Conservation (phyloP, 495 filamentous ascomycete species). For the Aspergillus avenaceus region DNA sequence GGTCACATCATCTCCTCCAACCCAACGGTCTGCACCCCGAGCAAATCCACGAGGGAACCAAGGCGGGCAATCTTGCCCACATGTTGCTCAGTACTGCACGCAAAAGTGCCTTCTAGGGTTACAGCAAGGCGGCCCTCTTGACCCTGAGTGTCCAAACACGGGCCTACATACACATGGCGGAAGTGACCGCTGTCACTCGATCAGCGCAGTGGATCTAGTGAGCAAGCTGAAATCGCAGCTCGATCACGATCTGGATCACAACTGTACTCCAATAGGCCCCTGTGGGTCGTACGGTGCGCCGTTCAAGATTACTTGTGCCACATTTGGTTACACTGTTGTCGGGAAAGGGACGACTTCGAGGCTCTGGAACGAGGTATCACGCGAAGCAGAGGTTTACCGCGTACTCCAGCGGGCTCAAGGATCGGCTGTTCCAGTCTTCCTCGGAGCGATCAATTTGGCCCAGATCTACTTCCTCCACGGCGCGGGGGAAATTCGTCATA, state of each 20-base stretch:
- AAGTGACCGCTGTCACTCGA: not conserved
- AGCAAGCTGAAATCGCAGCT: not conserved
- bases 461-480: not conserved
- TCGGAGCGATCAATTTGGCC: not conserved
- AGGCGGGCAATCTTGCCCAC: conserved; percentile 3
- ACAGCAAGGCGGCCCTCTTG: conserved; percentile 26
- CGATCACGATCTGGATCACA: not conserved
- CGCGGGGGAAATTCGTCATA: not conserved
- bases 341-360: not conserved
- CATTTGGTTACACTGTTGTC: not conserved
- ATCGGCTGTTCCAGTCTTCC: not conserved
- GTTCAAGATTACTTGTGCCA: not conserved
- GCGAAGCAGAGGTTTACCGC: not conserved
- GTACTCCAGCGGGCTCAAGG: not conserved
- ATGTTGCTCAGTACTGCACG: conserved; percentile 33
- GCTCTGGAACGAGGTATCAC: not conserved
- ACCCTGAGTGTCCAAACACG: conserved; percentile 40
- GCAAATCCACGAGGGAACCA: not conserved
- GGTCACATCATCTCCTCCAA: conserved; percentile 2
- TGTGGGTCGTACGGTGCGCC: not conserved
- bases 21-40: not conserved
- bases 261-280: not conserved
- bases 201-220: not conserved
- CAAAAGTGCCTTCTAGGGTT: conserved; percentile 42
- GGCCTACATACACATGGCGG: conserved; percentile 13